Base-by-base conservation (phyloP, 1,284 basidiomycete species). In the Cutaneotrichosporon dermatis region DNA sequence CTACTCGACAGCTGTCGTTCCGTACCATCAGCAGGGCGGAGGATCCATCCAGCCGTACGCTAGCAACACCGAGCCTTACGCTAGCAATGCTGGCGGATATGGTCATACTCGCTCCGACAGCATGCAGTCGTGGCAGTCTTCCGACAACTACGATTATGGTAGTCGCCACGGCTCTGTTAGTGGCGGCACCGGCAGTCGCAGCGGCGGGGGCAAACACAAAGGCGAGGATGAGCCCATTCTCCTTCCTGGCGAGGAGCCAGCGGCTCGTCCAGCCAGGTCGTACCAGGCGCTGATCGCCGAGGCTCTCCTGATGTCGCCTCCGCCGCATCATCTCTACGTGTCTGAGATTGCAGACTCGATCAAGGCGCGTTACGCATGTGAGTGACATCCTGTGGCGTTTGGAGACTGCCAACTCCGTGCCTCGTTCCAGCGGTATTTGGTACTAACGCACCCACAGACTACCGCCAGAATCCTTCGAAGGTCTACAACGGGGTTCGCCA, bases 401-500 rank as follows among this genome's bases (percentile, higher is more conserved):
- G 25, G 25, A 25, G 25, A 25, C 59, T 40, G 44, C 11, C 54
- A 8, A 10, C 16, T 11, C 15, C 15, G 36, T 39, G 40, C 52
- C 44, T 37, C 15, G 25, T 13, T 15, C n/a, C 25, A 25, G 25
- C 25, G 25, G 25, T 25, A 25, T 4, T 13, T 16, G 39, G 15
- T 40, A 36, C 39, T 51, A 15, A 11, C 39, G 8, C 9, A 45
- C 45, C 42, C 58, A 10, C 61, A 77, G 75, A 74, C 66, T 79
- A 76, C 63, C 72, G 73, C 46, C 73, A 76, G 50, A 74, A 76
- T 66, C 76, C 77, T 3, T 69, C 74, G 48, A 74, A 78, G 63
- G 72, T 79, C 57, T 79, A 79, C 73, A 78, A 78, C 63, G 77
- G 77, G 13, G 73, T 79, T 25, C 71, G 77, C 41, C 77, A 79